A percentile compares a stretch with the other conserved stretches of the same genome.
Conservation (phyloP, 495 filamentous ascomycete genomes). For the Xylaria intraflava region DNA sequence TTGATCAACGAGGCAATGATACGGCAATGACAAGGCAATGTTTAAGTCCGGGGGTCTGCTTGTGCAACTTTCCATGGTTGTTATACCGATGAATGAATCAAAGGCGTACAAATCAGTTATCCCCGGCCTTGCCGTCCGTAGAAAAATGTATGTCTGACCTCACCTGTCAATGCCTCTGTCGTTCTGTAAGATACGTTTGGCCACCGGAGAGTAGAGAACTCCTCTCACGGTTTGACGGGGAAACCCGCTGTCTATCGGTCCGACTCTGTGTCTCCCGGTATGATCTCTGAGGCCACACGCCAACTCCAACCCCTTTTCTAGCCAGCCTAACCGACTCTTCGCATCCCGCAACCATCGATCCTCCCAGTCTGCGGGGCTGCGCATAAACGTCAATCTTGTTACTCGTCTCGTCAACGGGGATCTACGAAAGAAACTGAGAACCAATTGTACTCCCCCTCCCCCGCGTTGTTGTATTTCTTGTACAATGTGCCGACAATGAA, state of each 20-base stretch:
- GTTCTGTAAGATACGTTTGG: neutral
- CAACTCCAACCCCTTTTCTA: neutral
- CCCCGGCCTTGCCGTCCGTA: neutral
- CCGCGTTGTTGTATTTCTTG: neutral
- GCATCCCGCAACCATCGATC: neutral
- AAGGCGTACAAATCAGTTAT: too few relatives aligned
- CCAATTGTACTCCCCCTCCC: neutral
- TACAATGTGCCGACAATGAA: slow-evolving; percentile 7
- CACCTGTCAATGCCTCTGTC: neutral
- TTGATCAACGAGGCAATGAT: neutral
- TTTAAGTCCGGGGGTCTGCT: too few relatives aligned
- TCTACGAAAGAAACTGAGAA: slow-evolving; percentile 7
- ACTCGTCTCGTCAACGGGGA: neutral
- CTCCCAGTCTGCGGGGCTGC: slow-evolving; percentile 8
- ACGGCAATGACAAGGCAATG: too few relatives aligned
- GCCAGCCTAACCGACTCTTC: neutral
- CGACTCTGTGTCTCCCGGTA: too few relatives aligned
- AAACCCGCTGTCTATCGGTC: neutral
- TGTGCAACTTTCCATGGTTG: neutral
- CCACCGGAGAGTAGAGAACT: neutral
- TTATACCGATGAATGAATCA: neutral
- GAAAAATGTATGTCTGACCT: neutral
- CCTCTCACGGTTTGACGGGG: neutral
- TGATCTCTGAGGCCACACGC: neutral
- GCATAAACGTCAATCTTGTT: neutral